Evolutionary conservation across 257 asterid species (phyloP).

Genomic region (Cruciata laevipes): DNA sequence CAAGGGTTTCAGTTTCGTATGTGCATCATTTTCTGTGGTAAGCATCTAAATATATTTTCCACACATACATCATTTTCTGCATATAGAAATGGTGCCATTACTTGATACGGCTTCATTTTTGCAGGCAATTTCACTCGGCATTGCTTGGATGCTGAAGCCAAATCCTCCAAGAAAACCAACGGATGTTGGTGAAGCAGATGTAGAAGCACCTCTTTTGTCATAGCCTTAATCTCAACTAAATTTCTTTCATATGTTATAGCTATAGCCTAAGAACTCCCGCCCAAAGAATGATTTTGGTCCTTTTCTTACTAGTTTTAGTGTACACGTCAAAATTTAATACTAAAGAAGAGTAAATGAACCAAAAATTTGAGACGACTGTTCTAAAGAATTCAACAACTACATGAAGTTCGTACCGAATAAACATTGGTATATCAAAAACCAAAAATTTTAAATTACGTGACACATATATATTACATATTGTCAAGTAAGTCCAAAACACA

Average conservation of each 20-base stretch:
- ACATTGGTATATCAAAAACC: not conserved
- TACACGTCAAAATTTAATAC: too few relatives aligned
- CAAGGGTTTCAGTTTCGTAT: constrained; percentile 83
- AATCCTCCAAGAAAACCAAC: constrained; percentile 28
- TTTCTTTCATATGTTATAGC: not conserved
- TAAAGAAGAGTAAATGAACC: too few relatives aligned
- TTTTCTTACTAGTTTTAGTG: too few relatives aligned
- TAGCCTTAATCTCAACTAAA: constrained; percentile 12
- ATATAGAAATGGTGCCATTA: not conserved
- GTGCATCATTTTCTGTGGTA: constrained; percentile 81
- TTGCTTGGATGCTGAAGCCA: constrained; percentile 52
- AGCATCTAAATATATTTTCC: constrained; percentile 8
- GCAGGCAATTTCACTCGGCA: constrained; percentile 54
- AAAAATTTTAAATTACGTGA: too few relatives aligned
- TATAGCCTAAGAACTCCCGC: not conserved
- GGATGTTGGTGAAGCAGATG: constrained; percentile 34
- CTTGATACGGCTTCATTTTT: not conserved
- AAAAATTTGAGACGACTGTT: not conserved
- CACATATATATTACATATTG: too few relatives aligned
- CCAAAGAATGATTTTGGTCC: not conserved
- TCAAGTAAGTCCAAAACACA: too few relatives aligned
- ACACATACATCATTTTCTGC: not conserved
- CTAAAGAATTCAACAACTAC: too few relatives aligned
- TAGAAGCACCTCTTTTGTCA: constrained; percentile 64
- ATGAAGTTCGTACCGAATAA: not conserved